A percentile compares a stretch with the other conserved stretches of the same genome.
Evolutionary conservation across 208 protist genomes (phyloP).

Genomic region (Willaertia magna): DNA sequence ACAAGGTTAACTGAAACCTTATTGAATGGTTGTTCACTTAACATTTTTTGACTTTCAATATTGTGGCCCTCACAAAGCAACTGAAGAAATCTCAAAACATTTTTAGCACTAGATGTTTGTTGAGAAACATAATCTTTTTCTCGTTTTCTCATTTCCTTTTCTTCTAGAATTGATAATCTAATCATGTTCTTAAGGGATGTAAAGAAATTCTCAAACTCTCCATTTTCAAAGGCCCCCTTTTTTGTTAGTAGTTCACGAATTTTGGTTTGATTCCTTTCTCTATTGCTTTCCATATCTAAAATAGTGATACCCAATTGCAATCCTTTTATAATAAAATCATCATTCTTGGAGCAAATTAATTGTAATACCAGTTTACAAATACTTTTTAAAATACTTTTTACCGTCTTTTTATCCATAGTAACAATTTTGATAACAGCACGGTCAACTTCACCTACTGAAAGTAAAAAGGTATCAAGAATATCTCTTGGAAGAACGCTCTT

Average conservation of each 20-base stretch:
- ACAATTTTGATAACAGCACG: no score
- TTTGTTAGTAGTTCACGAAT: no score
- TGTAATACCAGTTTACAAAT: background rate
- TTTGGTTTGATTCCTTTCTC: background rate
- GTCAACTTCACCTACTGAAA: no score
- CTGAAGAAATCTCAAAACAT: constrained; percentile 42
- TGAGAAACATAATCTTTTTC: background rate
- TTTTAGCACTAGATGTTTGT: background rate
- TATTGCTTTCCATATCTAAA: background rate
- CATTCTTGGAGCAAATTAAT: background rate
- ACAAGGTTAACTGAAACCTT: constrained; percentile 46
- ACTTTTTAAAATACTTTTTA: no score
- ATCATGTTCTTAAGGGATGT: background rate
- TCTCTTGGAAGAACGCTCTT: no score
- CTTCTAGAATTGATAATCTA: background rate
- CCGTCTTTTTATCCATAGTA: no score
- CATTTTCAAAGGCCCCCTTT: background rate
- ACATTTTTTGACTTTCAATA: constrained; percentile 42
- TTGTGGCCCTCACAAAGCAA: constrained; percentile 51
- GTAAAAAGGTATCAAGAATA: no score
- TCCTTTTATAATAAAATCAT: background rate
- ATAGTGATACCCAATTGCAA: background rate
- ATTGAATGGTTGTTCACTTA: constrained; percentile 49
- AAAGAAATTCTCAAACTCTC: background rate
- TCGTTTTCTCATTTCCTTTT: background rate